phyloP scores from a whole-genome alignment of 1,139 yeast genomes.

The Zhuliangozyma parablackwelliae region DNA sequence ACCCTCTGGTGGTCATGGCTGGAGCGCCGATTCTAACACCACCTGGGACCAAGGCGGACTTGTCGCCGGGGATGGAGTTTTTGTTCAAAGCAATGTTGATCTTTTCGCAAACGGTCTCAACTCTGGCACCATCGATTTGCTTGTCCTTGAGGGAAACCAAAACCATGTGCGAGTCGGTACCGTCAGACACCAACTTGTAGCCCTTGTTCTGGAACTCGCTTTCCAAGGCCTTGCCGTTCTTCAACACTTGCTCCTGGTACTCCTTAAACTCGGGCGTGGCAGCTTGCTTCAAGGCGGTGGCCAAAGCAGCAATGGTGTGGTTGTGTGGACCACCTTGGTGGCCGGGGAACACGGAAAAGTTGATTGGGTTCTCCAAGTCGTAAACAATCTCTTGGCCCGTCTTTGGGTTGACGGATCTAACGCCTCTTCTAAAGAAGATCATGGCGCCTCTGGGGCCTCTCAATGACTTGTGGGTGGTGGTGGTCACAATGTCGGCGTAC shows the following conservation, averaged over 20 bases:
- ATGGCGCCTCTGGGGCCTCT: conserved; percentile 99
- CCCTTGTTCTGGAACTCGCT: conserved; percentile 64
- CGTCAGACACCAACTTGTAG: conserved; percentile 82
- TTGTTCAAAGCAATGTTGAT: conserved; percentile 95
- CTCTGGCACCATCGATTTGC: conserved; percentile 95
- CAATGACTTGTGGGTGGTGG: conserved; percentile 95
- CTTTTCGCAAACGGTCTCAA: conserved; percentile 90
- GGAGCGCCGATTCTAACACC: conserved; percentile 99
- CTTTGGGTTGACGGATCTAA: conserved; percentile 82
- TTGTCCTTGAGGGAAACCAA: conserved; percentile 84
- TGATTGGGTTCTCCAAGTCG: conserved; percentile 91
- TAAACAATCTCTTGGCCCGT: conserved; percentile 86
- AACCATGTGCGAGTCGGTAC: conserved; percentile 97
- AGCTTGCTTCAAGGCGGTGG: conserved; percentile 95
- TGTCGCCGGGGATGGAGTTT: conserved; percentile 97
- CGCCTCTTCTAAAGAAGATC: conserved; percentile 97
- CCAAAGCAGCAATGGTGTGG: conserved; percentile 96
- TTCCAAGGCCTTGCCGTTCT: conserved; percentile 85
- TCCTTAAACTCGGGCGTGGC: conserved; percentile 85
- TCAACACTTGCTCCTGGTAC: conserved; percentile 84
- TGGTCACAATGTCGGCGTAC: conserved; percentile 94
- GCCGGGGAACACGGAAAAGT: conserved; percentile 98
- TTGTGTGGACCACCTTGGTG: conserved; percentile 99
- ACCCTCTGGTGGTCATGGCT: conserved; percentile 97
- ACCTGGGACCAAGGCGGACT: conserved; percentile 95